Evolutionary conservation across 139 green algal species (phyloP).

Genomic region (Chlamydomonas incerta): DNA sequence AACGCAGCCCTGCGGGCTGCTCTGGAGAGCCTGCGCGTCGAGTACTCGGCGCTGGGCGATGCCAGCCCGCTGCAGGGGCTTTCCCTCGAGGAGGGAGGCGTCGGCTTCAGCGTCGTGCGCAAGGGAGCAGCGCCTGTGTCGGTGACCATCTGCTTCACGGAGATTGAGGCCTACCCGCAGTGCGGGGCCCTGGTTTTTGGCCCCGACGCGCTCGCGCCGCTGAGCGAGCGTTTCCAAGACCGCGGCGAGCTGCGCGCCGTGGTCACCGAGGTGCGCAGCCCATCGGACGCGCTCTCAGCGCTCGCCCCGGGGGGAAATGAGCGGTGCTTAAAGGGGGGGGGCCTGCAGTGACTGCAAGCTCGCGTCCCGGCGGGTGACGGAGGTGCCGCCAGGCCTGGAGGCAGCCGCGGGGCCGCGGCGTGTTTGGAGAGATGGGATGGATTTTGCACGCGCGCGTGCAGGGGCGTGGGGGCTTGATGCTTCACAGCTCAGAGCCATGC

Average conservation of each 20-base stretch:
- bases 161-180: neutral
- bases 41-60: neutral
- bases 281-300: no score
- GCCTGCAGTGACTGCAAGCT: no score
- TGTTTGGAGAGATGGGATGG: no score
- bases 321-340: no score
- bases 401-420: no score
- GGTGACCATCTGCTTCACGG: neutral
- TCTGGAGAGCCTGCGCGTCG: neutral
- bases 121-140: neutral
- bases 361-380: no score
- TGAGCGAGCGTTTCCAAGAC: constrained; percentile 46
- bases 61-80: neutral
- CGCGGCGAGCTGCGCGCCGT: constrained; percentile 34
- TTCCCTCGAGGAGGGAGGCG: neutral
- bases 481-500: no score
- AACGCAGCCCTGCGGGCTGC: neutral
- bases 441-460: no score
- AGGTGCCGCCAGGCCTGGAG: no score
- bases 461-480: no score
- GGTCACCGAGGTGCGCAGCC: constrained; percentile 33
- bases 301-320: no score
- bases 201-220: neutral
- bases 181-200: neutral
- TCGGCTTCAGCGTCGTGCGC: neutral